Evolutionary conservation across 2,329 filamentous ascomycete species (phyloP).

Genomic region (Curvularia hawaiiensis): DNA sequence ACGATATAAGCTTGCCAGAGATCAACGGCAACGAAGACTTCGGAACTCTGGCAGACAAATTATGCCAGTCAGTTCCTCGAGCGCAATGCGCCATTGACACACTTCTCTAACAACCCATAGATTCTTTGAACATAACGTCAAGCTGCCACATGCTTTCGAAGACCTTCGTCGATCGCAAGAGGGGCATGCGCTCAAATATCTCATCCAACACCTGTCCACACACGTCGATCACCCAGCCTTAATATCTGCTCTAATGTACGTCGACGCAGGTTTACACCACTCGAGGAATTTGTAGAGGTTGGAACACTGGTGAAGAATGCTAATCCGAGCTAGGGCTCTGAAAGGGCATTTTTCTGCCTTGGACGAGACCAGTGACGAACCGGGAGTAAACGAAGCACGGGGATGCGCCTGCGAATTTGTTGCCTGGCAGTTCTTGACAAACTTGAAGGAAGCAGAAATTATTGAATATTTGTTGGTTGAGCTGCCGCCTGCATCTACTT

Average conservation of each 20-base stretch:
- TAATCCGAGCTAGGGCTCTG: conserved; percentile 61
- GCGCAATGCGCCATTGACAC: conserved; percentile 3
- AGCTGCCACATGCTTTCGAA: conserved; percentile 72
- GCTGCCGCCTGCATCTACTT: conserved; percentile 55
- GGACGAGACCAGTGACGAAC: conserved; percentile 62
- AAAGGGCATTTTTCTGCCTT: conserved; percentile 74
- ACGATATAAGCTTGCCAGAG: conserved; percentile 56
- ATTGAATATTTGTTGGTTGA: conserved; percentile 78
- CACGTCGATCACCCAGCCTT: conserved; percentile 71
- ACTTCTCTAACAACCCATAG: conserved; percentile 31
- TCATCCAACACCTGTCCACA: conserved; percentile 68
- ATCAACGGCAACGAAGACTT: conserved; percentile 66
- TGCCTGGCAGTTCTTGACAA: conserved; percentile 76
- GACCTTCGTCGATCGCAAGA: conserved; percentile 71
- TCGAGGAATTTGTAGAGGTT: background rate
- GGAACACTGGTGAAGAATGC: background rate
- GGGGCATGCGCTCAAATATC: conserved; percentile 60
- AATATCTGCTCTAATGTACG: conserved; percentile 75
- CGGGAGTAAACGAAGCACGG: conserved; percentile 69
- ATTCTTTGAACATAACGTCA: conserved; percentile 61
- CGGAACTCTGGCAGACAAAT: conserved; percentile 68
- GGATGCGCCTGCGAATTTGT: conserved; percentile 80
- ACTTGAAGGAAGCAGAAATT: conserved; percentile 72
- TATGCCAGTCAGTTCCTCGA: conserved; percentile 53
- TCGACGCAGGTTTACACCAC: conserved; percentile 24